Conservation (phyloP, 2,329 filamentous ascomycete genomes). For the Aspergillus sp. region DNA sequence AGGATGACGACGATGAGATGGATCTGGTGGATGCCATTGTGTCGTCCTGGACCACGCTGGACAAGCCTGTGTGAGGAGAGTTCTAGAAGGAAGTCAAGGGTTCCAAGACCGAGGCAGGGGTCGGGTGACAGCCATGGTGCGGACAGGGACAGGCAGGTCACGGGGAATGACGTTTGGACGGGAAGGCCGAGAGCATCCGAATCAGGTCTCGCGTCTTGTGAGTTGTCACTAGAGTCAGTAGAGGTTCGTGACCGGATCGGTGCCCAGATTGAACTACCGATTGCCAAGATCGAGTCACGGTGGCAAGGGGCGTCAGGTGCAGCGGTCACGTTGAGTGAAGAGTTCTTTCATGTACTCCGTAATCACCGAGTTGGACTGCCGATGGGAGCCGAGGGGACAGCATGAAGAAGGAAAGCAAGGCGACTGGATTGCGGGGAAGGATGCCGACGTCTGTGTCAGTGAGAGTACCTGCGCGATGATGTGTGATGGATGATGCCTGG, state of each 20-base stretch:
- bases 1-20: not conserved
- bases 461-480: too few species aligned
- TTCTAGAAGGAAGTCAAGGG: not conserved
- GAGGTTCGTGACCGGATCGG: too few species aligned
- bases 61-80: not conserved
- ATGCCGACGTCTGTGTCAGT: too few species aligned
- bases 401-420: not conserved
- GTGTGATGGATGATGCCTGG: constrained; percentile 5
- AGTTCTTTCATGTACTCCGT: not conserved
- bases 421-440: too few species aligned
- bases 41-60: not conserved
- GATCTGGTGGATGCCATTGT: not conserved
- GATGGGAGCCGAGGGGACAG: not conserved
- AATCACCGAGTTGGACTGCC: not conserved
- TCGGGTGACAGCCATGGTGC: not conserved
- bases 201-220: too few species aligned
- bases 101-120: not conserved
- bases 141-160: not conserved
- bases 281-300: not conserved
- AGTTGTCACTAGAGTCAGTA: too few species aligned
- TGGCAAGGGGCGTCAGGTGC: not conserved
- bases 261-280: not conserved
- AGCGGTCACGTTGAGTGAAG: not conserved
- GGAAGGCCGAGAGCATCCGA: too few species aligned
- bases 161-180: not conserved